A percentile compares a stretch with the other conserved stretches of the same genome.
These are phyloP conservation scores for Tolypocladium pustulatum DNA, from an alignment of 2,329 filamentous ascomycete species.

Conservation along the genomic window DNA sequence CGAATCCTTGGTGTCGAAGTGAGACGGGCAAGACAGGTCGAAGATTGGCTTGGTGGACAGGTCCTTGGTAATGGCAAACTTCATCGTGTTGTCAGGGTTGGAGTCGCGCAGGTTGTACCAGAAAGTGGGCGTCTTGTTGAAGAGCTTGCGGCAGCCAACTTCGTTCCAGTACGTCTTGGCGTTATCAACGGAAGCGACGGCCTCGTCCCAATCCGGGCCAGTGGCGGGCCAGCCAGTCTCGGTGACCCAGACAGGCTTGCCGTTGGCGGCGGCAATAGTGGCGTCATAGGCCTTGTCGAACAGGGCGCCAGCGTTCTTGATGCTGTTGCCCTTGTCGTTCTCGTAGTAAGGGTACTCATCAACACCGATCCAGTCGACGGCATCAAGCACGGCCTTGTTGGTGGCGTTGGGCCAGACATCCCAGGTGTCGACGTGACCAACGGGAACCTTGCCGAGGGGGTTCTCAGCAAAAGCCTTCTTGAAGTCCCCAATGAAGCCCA, in stretches of 20 bases:
- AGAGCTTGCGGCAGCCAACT: conserved; percentile 49
- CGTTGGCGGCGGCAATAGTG: conserved; percentile 32
- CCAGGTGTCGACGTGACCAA: conserved; percentile 62
- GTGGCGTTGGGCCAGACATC: conserved; percentile 48
- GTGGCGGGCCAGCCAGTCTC: conserved; percentile 56
- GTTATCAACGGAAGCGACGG: conserved; percentile 43
- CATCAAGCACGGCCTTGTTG: conserved; percentile 50
- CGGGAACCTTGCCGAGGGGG: conserved; percentile 33
- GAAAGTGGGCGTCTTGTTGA: conserved; percentile 44
- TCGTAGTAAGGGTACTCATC: conserved; percentile 61
- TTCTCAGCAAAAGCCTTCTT: conserved; percentile 42
- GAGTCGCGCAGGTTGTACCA: conserved; percentile 54
- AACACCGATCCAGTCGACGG: conserved; percentile 53
- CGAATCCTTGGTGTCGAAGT: conserved; percentile 22
- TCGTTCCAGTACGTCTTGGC: conserved; percentile 54
- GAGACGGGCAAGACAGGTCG: conserved; percentile 41
- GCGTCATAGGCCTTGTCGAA: conserved; percentile 41
- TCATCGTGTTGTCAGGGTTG: conserved; percentile 47
- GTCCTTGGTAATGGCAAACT: conserved; percentile 46
- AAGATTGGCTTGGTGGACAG: conserved; percentile 39
- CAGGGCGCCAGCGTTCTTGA: conserved; percentile 41
- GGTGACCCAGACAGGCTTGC: conserved; percentile 49
- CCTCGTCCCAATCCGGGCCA: conserved; percentile 43
- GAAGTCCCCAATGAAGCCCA: conserved; percentile 57
- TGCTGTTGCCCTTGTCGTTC: conserved; percentile 41